Evolutionary conservation across 352 stramenopile genomes (phyloP).

Genomic region (Phytopythium aichiense): DNA sequence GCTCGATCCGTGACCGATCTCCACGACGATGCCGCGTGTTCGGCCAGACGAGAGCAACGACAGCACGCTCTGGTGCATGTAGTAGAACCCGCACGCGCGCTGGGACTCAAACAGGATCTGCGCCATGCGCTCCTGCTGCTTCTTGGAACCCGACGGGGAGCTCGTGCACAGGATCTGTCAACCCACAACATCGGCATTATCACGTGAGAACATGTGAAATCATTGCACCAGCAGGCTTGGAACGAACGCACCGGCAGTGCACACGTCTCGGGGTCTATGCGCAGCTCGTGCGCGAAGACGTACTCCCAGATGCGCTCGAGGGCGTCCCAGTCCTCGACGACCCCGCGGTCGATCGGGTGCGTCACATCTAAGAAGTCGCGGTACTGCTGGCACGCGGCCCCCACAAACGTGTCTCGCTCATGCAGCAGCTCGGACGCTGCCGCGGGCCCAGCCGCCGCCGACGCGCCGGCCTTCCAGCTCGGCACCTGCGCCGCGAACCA

Average conservation of each 20-base stretch:
- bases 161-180: slow-evolving; percentile 63
- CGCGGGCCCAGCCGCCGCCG: neutral
- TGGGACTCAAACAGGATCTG: slow-evolving; percentile 87
- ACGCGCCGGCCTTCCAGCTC: slow-evolving; percentile 33
- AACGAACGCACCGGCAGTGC: slow-evolving; percentile 39
- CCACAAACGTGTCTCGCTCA: slow-evolving; percentile 72
- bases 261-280: slow-evolving; percentile 67
- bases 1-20: slow-evolving; percentile 82
- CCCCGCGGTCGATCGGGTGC: slow-evolving; percentile 70
- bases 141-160: slow-evolving; percentile 45
- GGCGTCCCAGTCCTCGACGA: slow-evolving; percentile 83
- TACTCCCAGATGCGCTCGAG: slow-evolving; percentile 87
- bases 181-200: neutral
- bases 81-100: slow-evolving; percentile 80
- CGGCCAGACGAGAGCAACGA: slow-evolving; percentile 85
- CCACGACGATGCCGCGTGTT: slow-evolving; percentile 82
- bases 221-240: neutral
- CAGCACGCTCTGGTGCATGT: slow-evolving; percentile 80
- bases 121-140: slow-evolving; percentile 75
- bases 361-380: slow-evolving; percentile 64
- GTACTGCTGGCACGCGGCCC: slow-evolving; percentile 56
- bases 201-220: neutral
- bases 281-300: slow-evolving; percentile 75
- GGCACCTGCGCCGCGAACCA: slow-evolving; percentile 64
- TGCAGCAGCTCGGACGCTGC: slow-evolving; percentile 42